These are phyloP conservation scores for Didymosphaeria variabile DNA, from an alignment of 2,329 filamentous ascomycete species.

Conservation along the genomic window DNA sequence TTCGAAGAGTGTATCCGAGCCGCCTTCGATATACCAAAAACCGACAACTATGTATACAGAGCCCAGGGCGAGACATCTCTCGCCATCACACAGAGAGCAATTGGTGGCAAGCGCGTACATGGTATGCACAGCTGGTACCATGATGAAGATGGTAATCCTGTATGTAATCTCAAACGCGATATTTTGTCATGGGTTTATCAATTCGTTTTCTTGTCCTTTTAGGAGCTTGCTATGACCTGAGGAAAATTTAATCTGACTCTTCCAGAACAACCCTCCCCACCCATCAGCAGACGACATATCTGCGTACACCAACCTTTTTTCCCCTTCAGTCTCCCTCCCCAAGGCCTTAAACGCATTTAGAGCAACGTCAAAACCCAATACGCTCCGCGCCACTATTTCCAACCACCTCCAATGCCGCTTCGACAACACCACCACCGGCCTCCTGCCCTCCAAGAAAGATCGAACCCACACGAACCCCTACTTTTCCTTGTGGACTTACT, in stretches of 20 bases:
- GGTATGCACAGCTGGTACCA: slow-evolving; percentile 63
- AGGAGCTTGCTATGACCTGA: background rate
- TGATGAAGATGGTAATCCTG: slow-evolving; percentile 50
- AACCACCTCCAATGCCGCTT: slow-evolving; percentile 65
- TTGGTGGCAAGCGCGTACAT: slow-evolving; percentile 56
- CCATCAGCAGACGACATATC: slow-evolving; percentile 62
- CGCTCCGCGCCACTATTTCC: slow-evolving; percentile 66
- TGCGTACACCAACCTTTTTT: slow-evolving; percentile 74
- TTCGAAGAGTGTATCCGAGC: slow-evolving; percentile 57
- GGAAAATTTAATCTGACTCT: background rate
- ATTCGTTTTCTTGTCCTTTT: background rate
- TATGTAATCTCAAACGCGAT: slow-evolving; percentile 21
- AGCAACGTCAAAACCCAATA: slow-evolving; percentile 72
- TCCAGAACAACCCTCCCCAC: slow-evolving; percentile 30
- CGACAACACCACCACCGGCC: slow-evolving; percentile 48
- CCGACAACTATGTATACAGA: slow-evolving; percentile 61
- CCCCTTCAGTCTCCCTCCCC: slow-evolving; percentile 65
- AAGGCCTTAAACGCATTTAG: slow-evolving; percentile 70
- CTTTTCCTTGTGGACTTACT: slow-evolving; percentile 72
- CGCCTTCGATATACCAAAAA: slow-evolving; percentile 57
- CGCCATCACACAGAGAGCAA: slow-evolving; percentile 58
- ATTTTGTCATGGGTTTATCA: background rate
- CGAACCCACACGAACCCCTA: slow-evolving; percentile 69
- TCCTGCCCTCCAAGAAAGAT: slow-evolving; percentile 52
- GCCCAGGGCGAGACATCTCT: slow-evolving; percentile 62